Base-by-base conservation (phyloP, 2,329 filamentous ascomycete genomes). In the Penicillium sp. region DNA sequence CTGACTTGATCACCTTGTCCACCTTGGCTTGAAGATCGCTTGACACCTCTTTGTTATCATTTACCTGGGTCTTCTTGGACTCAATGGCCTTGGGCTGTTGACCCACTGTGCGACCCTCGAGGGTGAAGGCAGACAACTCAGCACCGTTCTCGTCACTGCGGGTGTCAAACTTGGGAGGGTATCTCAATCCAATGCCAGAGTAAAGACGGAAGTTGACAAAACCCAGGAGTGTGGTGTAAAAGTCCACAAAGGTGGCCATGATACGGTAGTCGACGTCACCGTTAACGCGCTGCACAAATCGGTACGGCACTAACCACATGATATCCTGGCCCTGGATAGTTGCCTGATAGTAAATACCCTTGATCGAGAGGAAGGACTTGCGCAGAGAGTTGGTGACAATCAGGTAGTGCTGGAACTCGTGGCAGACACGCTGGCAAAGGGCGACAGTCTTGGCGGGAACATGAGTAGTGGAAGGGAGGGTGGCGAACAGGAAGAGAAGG, bases 331-430 rank as follows among this genome's bases (percentile, higher is more conserved):
- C 94, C 73, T 96, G 90, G 57, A 99, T 95, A 47, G 87, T 96
- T 23, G 93, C 94, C 77, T 97, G 93, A 76, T 97, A 99, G 79
- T 99, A 99, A 67, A 99, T 97, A 57, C 94, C 94, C 81, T 99
- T 99, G 76, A 99, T 97, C 1, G 91, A 96, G 60, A 99, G 78
- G 79, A 99, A 99, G 0, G 92, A 96, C 78, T 96, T 97, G 68
- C 90, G 88, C 64, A 99, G 78, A 65, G 89, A 91, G 75, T 95
- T 85, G 39, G 93, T 95, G 43, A 87, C 84, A 69, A 99, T 99
- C 58, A 99, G 82, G 75, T 96, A 99, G 79, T 97, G 94, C 76
- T 97, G 89, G 74, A 99, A 99, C 77, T 99, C 94, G 72, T 93
- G 86, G 65, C 88, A 93, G 49, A 99, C 79, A 50, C 90, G 86